A percentile compares a stretch with the other conserved stretches of the same genome.
These are phyloP conservation scores for Angomonas deanei DNA, from an alignment of 208 protist species.

Conservation along the genomic window DNA sequence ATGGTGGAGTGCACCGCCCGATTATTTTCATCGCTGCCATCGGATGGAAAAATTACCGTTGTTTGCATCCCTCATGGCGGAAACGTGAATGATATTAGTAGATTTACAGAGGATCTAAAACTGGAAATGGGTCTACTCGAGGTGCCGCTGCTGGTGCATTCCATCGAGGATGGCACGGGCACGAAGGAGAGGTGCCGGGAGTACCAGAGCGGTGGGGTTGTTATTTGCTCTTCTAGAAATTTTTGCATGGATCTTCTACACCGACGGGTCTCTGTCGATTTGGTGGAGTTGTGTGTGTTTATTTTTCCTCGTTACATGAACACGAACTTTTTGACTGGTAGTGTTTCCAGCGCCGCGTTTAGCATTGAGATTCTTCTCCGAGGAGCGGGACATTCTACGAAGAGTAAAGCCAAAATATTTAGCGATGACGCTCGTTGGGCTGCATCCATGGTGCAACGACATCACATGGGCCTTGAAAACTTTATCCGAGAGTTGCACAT, in stretches of 20 bases:
- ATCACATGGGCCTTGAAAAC: slow-evolving; percentile 47
- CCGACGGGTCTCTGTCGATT: slow-evolving; percentile 49
- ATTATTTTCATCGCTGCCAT: not conserved
- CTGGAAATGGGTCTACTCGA: not conserved
- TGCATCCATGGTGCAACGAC: slow-evolving; percentile 60
- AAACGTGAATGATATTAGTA: not conserved
- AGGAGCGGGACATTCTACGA: not conserved
- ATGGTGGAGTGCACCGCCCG: not conserved
- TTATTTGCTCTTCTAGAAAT: slow-evolving; percentile 49
- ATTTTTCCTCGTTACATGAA: slow-evolving; percentile 26
- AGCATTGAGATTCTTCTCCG: slow-evolving; percentile 66
- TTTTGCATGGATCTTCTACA: slow-evolving; percentile 81
- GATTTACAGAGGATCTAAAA: not conserved
- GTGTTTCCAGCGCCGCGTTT: slow-evolving; percentile 56
- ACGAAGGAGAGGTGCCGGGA: slow-evolving; percentile 54
- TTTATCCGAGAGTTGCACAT: slow-evolving; percentile 64
- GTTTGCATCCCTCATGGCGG: not conserved
- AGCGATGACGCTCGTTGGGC: slow-evolving; percentile 53
- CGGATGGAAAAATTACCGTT: not conserved
- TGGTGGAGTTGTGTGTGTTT: slow-evolving; percentile 38
- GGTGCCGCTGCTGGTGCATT: slow-evolving; percentile 22
- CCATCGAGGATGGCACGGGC: slow-evolving; percentile 51
- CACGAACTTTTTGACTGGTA: slow-evolving; percentile 14
- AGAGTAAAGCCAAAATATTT: slow-evolving; percentile 42
- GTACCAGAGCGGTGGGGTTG: slow-evolving; percentile 59